Conservation (phyloP, 2,329 filamentous ascomycete species). For the Colletotrichum sp. region DNA sequence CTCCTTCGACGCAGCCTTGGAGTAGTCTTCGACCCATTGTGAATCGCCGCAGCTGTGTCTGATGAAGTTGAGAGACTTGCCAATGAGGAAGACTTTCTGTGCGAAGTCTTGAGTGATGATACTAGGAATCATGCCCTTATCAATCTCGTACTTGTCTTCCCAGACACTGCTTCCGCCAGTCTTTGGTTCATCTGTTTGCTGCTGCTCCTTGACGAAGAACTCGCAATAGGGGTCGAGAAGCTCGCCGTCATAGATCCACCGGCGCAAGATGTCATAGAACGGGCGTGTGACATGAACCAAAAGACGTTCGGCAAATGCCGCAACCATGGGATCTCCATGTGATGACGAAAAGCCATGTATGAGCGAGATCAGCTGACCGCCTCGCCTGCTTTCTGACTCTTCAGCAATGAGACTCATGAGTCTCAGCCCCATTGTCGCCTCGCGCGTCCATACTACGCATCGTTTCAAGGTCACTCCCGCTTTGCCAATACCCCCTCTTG, state of each 20-base stretch:
- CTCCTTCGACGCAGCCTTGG: slow-evolving; percentile 90
- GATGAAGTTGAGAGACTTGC: slow-evolving; percentile 98
- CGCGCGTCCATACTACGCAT: slow-evolving; percentile 96
- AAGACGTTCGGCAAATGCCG: slow-evolving; percentile 88
- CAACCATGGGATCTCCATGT: slow-evolving; percentile 94
- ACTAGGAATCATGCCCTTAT: slow-evolving; percentile 84
- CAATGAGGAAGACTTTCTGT: slow-evolving; percentile 95
- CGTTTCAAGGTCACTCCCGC: slow-evolving; percentile 92
- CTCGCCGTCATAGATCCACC: slow-evolving; percentile 99
- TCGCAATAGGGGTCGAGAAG: slow-evolving; percentile 94
- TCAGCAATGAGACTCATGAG: slow-evolving; percentile 95
- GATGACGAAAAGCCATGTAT: slow-evolving; percentile 94
- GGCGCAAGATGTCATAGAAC: slow-evolving; percentile 94
- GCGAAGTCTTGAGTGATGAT: slow-evolving; percentile 95
- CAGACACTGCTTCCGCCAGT: slow-evolving; percentile 78
- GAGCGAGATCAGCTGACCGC: slow-evolving; percentile 89
- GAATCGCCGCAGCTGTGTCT: slow-evolving; percentile 93
- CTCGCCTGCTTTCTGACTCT: slow-evolving; percentile 81
- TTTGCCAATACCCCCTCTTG: slow-evolving; percentile 77
- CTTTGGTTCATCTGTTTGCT: slow-evolving; percentile 50
- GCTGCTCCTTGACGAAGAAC: slow-evolving; percentile 92
- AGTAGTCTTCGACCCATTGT: slow-evolving; percentile 94
- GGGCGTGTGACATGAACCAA: slow-evolving; percentile 87
- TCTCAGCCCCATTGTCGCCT: slow-evolving; percentile 93
- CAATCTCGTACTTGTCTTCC: slow-evolving; percentile 95